Evolutionary conservation across 495 filamentous ascomycete genomes (phyloP), one percentile per base, ranked within the genome.

Genomic region (Neohortaea acidophila): DNA sequence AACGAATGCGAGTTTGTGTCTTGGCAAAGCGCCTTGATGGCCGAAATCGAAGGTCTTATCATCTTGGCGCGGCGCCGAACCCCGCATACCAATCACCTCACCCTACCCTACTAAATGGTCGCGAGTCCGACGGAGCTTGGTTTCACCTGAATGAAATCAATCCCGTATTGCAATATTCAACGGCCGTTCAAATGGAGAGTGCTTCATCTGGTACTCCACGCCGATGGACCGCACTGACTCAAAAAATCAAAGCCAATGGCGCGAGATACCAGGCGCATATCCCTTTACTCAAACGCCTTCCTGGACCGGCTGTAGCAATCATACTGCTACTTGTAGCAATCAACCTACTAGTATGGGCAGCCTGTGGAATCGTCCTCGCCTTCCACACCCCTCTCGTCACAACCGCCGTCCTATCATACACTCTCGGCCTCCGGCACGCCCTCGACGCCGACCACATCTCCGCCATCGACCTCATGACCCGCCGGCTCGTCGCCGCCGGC

Each of bases 391-490:
- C 68, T 3, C 63, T 94, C 39, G 72, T 85, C 27, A 79, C 77
- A 12, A 77, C 84, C 3, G 80, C 86, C 3, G 72, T 87, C 12
- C 68, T 92, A 0, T 72, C 87, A 11, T 94, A 91, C 56, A 86
- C 85, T 0, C 67, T 97, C 4, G 87, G 89, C 5, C 69, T 97
- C 15, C 74, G 89, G 36, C 87, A 97, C 67, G 89, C 89, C 2
- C 75, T 94, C 33, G 89, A 94, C 54, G 89, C 89, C 12, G 87
- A 97, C 58, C 89, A 97, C 60, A 94, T 97, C 59, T 77, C 79
- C 34, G 87, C 85, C 36, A 96, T 96, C 48, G 89, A 96, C 61
- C 67, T 96, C 11, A 93, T 89, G 80, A 96, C 87, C 4, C 70
- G 89, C 19, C 72, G 86, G 9, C 69, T 96, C n/a, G 70, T 94